Conservation (phyloP, 495 filamentous ascomycete species). For the Cercophora sp. region DNA sequence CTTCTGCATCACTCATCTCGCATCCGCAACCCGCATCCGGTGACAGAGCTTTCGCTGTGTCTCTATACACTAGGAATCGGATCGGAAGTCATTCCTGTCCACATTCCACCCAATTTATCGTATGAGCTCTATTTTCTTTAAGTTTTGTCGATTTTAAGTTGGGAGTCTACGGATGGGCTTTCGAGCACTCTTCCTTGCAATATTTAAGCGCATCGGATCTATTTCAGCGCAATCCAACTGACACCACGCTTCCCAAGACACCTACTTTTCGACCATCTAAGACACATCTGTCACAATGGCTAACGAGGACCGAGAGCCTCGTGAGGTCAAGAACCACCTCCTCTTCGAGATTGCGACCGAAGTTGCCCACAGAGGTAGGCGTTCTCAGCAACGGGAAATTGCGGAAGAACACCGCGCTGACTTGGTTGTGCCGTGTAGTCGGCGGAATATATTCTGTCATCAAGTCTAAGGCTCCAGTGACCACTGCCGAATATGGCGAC, state of each 20-base stretch:
- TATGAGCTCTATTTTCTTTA: too few relatives aligned
- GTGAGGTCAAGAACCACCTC: slow-evolving; percentile 48
- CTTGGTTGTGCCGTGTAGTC: slow-evolving; percentile 47
- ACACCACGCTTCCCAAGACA: neutral
- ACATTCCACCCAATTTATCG: slow-evolving; percentile 10
- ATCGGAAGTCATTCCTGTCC: slow-evolving; percentile 5
- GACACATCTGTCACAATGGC: too few relatives aligned
- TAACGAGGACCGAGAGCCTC: slow-evolving; percentile 34
- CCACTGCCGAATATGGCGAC: slow-evolving; percentile 96
- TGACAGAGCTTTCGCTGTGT: too few relatives aligned
- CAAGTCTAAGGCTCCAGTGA: slow-evolving; percentile 97
- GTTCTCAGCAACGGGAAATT: neutral
- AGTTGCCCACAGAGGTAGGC: slow-evolving; percentile 86
- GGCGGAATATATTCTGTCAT: slow-evolving; percentile 98
- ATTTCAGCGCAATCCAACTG: too few relatives aligned
- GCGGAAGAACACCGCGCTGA: neutral
- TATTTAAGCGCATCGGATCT: too few relatives aligned
- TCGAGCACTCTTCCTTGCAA: too few relatives aligned
- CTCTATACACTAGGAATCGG: too few relatives aligned
- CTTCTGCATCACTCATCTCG: too few relatives aligned
- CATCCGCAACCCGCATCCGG: too few relatives aligned
- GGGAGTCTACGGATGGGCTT: too few relatives aligned
- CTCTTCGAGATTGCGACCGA: slow-evolving; percentile 96
- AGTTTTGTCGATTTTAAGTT: too few relatives aligned
- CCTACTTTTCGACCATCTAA: too few relatives aligned